Base-by-base conservation (phyloP, 2,329 filamentous ascomycete genomes). In the Penicillium sp. region DNA sequence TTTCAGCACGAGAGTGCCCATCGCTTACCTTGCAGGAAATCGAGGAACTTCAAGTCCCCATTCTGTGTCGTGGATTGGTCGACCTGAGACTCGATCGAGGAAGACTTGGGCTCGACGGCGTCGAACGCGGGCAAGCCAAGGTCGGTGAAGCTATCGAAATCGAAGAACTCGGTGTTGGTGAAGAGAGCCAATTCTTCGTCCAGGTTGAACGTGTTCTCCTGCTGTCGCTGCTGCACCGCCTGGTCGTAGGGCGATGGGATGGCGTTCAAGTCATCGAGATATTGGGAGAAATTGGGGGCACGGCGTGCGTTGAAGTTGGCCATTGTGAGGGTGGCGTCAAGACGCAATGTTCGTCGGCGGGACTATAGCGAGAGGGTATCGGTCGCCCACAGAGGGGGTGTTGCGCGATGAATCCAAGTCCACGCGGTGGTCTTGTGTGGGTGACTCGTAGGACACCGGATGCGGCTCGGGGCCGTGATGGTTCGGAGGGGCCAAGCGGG, bases 201-300 rank as follows among this genome's bases (percentile, higher is more conserved):
- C 54, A 86, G 74, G 59, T 78, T 78, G 68, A 84, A 79, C 44
- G 76, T 70, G 46, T 85, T 81, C 51, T 84, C 77, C 43, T 76
- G 71, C 49, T 75, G 70, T 42, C 86, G 80, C 50, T 84, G 78
- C 49, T 77, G 73, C 37, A 69, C 65, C 27, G 78, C 79, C 52
- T 84, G 76, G 46, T 85, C 80, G 59, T 83, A 81, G 52, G 85
- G 75, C 52, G 83, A 75, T 2, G 79, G 79, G 47, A 85, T 75
- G 39, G 79, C 81, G 75, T 95, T 95, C 62, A 96, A 77, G 59
- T 90, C 86, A 62, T 88, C 85, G 57, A 96, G 79, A 74, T 93
- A 95, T 65, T 90, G 85, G 64, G 89, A 90, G 72, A 95, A 87
- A 69, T 95, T 95, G 64, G 88, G 85, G 60, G 81, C 86, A 65